These are phyloP conservation scores for Paramecium primaurelia DNA, from an alignment of 73 alveolate species.

Conservation along the genomic window DNA sequence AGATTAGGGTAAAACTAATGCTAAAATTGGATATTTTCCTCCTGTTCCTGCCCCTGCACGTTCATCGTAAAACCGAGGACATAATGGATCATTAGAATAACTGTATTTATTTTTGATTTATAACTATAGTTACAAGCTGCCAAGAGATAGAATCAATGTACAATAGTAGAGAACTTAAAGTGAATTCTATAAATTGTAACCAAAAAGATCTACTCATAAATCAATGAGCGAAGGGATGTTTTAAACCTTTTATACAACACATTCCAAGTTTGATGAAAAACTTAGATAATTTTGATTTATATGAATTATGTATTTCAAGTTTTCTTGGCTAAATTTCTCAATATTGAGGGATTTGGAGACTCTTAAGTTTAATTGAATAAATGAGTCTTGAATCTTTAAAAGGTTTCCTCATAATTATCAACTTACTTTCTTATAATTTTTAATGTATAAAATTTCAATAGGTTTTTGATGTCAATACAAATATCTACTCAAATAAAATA, in stretches of 20 bases:
- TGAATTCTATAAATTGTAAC: neutral
- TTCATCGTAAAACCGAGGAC: neutral
- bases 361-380: neutral
- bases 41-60: neutral
- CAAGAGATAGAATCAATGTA: constrained; percentile 17
- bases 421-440: too few species aligned
- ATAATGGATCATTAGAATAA: constrained; percentile 39
- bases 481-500: too few species aligned
- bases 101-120: neutral
- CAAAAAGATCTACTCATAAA: neutral
- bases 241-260: constrained; percentile 34
- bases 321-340: constrained; percentile 35
- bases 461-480: too few species aligned
- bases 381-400: neutral
- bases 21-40: neutral
- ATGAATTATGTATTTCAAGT: constrained; percentile 46
- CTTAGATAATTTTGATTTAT: constrained; percentile 34
- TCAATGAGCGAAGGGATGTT: neutral
- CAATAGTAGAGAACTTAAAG: neutral
- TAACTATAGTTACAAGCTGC: neutral
- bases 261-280: constrained; percentile 43
- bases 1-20: neutral
- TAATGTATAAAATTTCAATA: too few species aligned
- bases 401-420: neutral
- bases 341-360: neutral